These are phyloP conservation scores for Aspergillus flavus DNA, from an alignment of 2,329 filamentous ascomycete genomes.

Conservation along the genomic window DNA sequence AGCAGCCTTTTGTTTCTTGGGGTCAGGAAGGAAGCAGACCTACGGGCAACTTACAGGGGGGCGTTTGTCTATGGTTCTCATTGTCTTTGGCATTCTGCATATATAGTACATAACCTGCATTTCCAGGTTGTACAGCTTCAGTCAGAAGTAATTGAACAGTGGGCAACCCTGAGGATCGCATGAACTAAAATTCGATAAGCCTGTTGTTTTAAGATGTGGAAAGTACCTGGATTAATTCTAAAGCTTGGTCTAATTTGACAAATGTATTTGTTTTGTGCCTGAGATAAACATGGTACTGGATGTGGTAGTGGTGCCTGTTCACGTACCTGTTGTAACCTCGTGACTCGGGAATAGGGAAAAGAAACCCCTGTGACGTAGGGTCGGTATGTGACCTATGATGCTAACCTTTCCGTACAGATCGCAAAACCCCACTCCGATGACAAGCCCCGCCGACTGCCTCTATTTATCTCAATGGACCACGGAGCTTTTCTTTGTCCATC, in stretches of 20 bases:
- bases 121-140: background rate
- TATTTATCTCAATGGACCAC: constrained; percentile 21
- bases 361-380: constrained; percentile 16
- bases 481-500: constrained; percentile 12
- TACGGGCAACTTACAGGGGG: background rate
- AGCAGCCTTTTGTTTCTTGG: background rate
- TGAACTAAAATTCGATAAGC: background rate
- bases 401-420: constrained; percentile 10
- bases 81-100: background rate
- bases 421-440: constrained; percentile 28
- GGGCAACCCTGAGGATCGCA: background rate
- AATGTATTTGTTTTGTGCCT: background rate
- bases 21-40: background rate
- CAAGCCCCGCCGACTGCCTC: constrained; percentile 24
- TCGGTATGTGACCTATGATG: constrained; percentile 1
- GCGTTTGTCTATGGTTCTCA: background rate
- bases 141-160: background rate
- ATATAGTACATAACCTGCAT: background rate
- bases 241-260: background rate
- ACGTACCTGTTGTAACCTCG: background rate
- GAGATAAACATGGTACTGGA: background rate
- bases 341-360: background rate
- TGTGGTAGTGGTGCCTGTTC: background rate
- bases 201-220: background rate
- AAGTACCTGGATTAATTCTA: background rate